A percentile compares a stretch with the other conserved stretches of the same genome.
Evolutionary conservation across 768 basidiomycete species (phyloP).

Genomic region (Podaxis sp.): DNA sequence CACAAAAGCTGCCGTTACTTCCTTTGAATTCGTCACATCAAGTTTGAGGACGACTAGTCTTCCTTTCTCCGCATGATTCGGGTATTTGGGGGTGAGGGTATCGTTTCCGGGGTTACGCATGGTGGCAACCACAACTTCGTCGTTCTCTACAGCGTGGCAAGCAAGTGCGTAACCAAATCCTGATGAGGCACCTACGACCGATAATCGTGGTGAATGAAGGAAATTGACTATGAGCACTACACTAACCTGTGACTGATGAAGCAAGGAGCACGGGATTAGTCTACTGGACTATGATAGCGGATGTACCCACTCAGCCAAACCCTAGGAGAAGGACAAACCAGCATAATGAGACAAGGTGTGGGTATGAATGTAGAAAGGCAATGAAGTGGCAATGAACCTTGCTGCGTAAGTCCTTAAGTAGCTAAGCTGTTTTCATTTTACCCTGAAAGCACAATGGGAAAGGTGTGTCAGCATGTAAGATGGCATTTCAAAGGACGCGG

Average conservation of each 20-base stretch:
- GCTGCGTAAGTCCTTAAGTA: neutral
- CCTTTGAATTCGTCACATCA: constrained; percentile 34
- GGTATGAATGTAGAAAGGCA: neutral
- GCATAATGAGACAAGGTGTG: neutral
- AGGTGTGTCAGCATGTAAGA: neutral
- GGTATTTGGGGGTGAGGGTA: constrained; percentile 28
- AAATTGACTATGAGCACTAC: too few relatives aligned
- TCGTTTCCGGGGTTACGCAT: constrained; percentile 31
- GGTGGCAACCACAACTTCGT: constrained; percentile 41
- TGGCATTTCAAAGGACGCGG: too few relatives aligned
- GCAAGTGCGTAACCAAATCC: constrained; percentile 40
- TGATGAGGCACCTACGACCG: constrained; percentile 18
- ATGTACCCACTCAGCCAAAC: constrained; percentile 9
- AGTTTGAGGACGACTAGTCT: constrained; percentile 34
- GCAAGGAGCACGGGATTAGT: neutral
- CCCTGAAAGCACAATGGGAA: neutral
- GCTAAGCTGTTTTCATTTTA: neutral
- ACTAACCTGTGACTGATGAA: constrained; percentile 2
- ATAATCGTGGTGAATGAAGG: neutral
- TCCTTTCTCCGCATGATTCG: constrained; percentile 11
- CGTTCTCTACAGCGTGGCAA: constrained; percentile 33
- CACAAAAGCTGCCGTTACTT: constrained; percentile 32
- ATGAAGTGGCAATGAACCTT: neutral
- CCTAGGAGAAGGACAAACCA: neutral
- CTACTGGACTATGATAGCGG: too few relatives aligned